These are phyloP conservation scores for Hansenula sp. DNA, from an alignment of 1,139 yeast species.

Conservation along the genomic window DNA sequence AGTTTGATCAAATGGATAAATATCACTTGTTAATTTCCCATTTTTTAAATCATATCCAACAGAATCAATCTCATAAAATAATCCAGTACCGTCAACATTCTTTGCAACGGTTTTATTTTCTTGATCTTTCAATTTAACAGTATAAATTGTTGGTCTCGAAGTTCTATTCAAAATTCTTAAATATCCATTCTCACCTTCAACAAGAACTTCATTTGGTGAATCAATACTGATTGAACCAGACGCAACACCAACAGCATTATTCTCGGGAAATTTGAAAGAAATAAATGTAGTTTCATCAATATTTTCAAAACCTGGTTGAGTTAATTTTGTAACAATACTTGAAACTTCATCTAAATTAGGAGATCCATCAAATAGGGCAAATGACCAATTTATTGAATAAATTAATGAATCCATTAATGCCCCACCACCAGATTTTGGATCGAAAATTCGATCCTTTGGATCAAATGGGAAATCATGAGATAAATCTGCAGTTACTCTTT, in stretches of 20 bases:
- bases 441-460: conserved; percentile 37
- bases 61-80: conserved; percentile 50
- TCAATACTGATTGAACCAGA: conserved; percentile 24
- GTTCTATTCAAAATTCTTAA: conserved; percentile 25
- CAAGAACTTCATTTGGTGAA: conserved; percentile 18
- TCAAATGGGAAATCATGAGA: conserved; percentile 30
- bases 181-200: conserved; percentile 30
- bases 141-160: conserved; percentile 25
- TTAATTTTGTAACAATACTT: conserved; percentile 20
- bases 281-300: conserved; percentile 28
- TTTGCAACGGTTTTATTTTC: conserved; percentile 6
- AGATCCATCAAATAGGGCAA: conserved; percentile 23
- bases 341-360: neutral
- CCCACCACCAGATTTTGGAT: conserved; percentile 54
- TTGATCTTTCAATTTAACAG: conserved; percentile 13
- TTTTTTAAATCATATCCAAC: conserved; percentile 37
- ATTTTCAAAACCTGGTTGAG: conserved; percentile 1
- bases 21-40: conserved; percentile 31
- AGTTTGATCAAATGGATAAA: conserved; percentile 41
- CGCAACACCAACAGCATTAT: conserved; percentile 26
- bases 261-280: conserved; percentile 24
- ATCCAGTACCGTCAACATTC: conserved; percentile 32
- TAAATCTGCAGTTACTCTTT: conserved; percentile 39
- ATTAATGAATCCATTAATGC: conserved; percentile 59
- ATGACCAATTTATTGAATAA: conserved; percentile 46